A percentile compares a stretch with the other conserved stretches of the same genome.
Evolutionary conservation across 345 rosid genomes (phyloP).

Genomic region (Lepidium africanum): DNA sequence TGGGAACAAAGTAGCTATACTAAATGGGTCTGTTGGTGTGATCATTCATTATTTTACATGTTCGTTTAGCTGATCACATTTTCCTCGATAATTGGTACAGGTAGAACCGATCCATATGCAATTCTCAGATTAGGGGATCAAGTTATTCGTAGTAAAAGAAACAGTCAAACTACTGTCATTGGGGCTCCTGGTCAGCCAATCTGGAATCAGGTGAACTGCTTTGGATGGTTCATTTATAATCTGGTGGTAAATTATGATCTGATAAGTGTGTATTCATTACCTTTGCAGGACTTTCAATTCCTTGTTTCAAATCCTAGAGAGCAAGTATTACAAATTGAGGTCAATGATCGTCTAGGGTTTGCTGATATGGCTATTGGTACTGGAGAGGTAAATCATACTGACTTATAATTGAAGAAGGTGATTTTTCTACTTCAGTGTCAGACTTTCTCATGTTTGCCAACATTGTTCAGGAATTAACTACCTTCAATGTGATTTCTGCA

Average conservation of each 20-base stretch:
- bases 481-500: not conserved
- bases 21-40: not conserved
- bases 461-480: not conserved
- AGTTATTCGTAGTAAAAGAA: constrained; percentile 74
- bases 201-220: constrained; percentile 76
- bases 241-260: not conserved
- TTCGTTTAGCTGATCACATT: not conserved
- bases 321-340: constrained; percentile 60
- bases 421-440: not conserved
- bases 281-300: constrained; percentile 78
- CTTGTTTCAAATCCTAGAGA: constrained; percentile 76
- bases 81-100: constrained; percentile 31
- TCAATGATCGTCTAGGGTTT: constrained; percentile 74
- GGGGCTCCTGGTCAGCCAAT: constrained; percentile 89
- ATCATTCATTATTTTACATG: not conserved
- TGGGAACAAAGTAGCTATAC: not conserved
- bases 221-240: not conserved
- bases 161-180: constrained; percentile 81
- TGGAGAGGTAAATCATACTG: constrained; percentile 58
- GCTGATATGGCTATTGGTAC: constrained; percentile 56
- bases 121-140: constrained; percentile 66
- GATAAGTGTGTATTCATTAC: constrained; percentile 5
- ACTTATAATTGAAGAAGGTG: not conserved
- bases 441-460: not conserved
- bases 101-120: constrained; percentile 89